Conservation (phyloP, 1,284 basidiomycete species). For the Cutaneotrichosporon spelunceum region DNA sequence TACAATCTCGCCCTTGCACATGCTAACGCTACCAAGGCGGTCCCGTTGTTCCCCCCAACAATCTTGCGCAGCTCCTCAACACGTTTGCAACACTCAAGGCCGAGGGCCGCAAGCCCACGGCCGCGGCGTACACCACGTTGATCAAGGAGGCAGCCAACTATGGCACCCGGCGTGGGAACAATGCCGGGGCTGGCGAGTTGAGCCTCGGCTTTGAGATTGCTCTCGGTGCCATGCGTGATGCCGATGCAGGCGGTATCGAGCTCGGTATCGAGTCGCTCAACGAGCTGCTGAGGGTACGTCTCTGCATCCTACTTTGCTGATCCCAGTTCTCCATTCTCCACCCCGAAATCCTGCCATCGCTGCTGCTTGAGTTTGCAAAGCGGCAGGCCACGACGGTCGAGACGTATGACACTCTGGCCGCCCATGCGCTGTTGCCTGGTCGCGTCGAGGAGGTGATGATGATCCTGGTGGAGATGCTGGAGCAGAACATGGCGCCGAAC, state of each 20-base stretch:
- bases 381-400: not conserved
- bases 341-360: constrained; percentile 35
- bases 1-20: no score
- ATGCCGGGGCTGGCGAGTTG: constrained; percentile 20
- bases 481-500: constrained; percentile 24
- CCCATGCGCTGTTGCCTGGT: constrained; percentile 13
- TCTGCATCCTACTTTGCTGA: not conserved
- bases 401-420: constrained; percentile 30
- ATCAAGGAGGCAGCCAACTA: constrained; percentile 36
- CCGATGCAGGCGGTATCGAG: constrained; percentile 35
- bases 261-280: constrained; percentile 35
- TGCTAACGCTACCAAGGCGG: constrained; percentile 3
- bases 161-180: constrained; percentile 13
- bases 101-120: constrained; percentile 27
- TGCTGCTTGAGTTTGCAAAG: constrained; percentile 26
- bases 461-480: constrained; percentile 37
- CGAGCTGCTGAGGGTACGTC: constrained; percentile 34
- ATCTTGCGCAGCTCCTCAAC: constrained; percentile 28
- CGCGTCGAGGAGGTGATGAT: constrained; percentile 35
- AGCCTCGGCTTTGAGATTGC: constrained; percentile 39
- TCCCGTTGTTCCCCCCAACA: constrained; percentile 1
- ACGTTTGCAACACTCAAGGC: constrained; percentile 27
- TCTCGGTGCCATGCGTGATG: constrained; percentile 37
- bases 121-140: constrained; percentile 36
- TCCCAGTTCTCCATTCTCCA: constrained; percentile 26